Conservation (phyloP, 805 yeast genomes). For the Cyberlindnera maritima region DNA sequence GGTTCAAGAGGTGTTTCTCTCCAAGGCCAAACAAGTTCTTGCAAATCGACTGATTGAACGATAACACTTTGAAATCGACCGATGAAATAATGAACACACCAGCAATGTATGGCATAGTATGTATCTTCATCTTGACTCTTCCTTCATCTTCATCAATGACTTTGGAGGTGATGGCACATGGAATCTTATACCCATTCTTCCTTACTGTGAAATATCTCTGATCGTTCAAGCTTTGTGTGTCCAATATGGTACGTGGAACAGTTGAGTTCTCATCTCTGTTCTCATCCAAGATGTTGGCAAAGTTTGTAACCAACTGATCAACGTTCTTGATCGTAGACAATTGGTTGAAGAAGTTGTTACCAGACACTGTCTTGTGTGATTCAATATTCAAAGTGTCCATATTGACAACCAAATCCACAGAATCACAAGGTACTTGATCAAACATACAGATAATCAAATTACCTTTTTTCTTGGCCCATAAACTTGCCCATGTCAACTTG, state of each 20-base stretch:
- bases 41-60: constrained; percentile 76
- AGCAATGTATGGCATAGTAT: constrained; percentile 81
- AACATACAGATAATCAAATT: constrained; percentile 76
- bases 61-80: constrained; percentile 45
- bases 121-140: constrained; percentile 58
- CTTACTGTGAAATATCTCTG: constrained; percentile 63
- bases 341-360: constrained; percentile 20
- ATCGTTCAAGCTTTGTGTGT: constrained; percentile 46
- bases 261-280: constrained; percentile 16
- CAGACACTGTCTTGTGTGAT: constrained; percentile 25
- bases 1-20: constrained; percentile 40
- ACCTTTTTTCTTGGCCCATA: constrained; percentile 84
- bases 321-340: constrained; percentile 10
- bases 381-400: constrained; percentile 15
- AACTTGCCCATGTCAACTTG: constrained; percentile 74
- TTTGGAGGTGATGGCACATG: constrained; percentile 71
- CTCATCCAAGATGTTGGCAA: constrained; percentile 15
- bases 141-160: constrained; percentile 48
- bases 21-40: constrained; percentile 74
- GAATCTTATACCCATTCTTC: constrained; percentile 47
- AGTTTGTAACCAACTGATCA: constrained; percentile 29
- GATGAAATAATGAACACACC: constrained; percentile 72
- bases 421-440: constrained; percentile 77
- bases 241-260: constrained; percentile 28
- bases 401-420: constrained; percentile 53